Conservation (phyloP, 352 stramenopile species). For the Phytophthora sp. region DNA sequence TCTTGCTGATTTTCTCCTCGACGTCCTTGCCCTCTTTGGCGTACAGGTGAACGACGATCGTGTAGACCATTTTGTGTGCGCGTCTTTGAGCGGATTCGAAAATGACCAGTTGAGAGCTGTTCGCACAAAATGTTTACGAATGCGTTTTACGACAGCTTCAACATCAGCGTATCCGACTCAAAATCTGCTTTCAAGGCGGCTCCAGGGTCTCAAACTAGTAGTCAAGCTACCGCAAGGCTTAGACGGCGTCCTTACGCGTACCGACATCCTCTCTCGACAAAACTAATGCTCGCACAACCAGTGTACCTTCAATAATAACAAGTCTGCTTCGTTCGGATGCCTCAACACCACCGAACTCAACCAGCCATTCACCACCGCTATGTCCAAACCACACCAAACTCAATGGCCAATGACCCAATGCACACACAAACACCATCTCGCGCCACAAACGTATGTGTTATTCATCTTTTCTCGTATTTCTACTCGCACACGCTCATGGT, state of each 20-base stretch:
- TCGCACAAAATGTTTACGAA: conserved; percentile 23
- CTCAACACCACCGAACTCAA: no score
- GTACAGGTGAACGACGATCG: conserved; percentile 25
- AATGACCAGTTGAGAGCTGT: conserved; percentile 6
- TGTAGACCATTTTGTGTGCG: conserved; percentile 31
- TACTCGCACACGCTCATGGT: conserved; percentile 1
- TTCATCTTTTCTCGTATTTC: not conserved
- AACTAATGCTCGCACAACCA: no score
- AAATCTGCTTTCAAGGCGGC: no score
- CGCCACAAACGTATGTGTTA: conserved; percentile 9
- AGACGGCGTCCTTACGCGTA: no score
- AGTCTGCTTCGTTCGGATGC: no score
- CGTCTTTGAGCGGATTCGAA: conserved; percentile 1
- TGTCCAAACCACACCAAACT: not conserved
- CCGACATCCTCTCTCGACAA: no score
- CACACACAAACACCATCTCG: not conserved
- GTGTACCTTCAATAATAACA: no score
- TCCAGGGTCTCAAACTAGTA: no score
- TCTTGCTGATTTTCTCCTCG: conserved; percentile 31
- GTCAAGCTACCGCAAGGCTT: no score
- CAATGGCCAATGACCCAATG: no score
- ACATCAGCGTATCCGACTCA: no score
- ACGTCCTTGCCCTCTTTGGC: conserved; percentile 35
- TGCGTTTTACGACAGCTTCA: conserved; percentile 18
- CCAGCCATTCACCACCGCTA: no score